phyloP scores from a whole-genome alignment of 768 basidiomycete genomes.

The Cyclocybe aegerita region DNA sequence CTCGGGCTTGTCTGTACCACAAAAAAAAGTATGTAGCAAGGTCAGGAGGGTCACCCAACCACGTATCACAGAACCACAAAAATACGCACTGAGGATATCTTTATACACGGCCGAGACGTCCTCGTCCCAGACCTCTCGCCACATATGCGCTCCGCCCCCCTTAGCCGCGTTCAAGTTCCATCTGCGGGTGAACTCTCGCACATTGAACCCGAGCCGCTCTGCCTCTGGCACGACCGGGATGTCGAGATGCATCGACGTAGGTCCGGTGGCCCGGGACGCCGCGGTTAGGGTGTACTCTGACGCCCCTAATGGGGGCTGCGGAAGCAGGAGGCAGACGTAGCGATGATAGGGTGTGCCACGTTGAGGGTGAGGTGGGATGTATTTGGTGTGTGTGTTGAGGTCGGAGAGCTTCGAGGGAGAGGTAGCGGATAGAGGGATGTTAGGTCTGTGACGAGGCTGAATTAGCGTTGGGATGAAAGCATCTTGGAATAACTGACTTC shows the following conservation, averaged over 20 bases:
- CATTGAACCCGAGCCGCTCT: slow-evolving; percentile 61
- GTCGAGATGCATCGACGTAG: slow-evolving; percentile 37
- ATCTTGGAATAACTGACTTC: slow-evolving; percentile 48
- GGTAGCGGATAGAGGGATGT: slow-evolving; percentile 73
- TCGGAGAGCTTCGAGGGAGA: slow-evolving; percentile 38
- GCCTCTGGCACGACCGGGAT: slow-evolving; percentile 46
- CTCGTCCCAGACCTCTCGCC: slow-evolving; percentile 74
- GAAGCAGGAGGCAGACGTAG: slow-evolving; percentile 75
- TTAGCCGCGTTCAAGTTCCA: slow-evolving; percentile 51
- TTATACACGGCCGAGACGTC: slow-evolving; percentile 63
- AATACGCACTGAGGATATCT: slow-evolving; percentile 63
- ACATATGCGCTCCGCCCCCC: slow-evolving; percentile 83
- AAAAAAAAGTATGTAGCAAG: slow-evolving; percentile 10
- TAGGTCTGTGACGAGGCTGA: slow-evolving; percentile 53
- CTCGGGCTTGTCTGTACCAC: slow-evolving; percentile 39
- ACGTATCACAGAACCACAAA: slow-evolving; percentile 8
- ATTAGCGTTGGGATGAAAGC: slow-evolving; percentile 5
- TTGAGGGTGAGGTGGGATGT: slow-evolving; percentile 92
- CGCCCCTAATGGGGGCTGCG: slow-evolving; percentile 50
- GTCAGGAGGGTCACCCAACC: slow-evolving; percentile 13
- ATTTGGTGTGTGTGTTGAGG: slow-evolving; percentile 61
- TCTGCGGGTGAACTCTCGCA: slow-evolving; percentile 58
- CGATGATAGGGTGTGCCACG: slow-evolving; percentile 89
- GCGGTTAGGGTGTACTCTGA: slow-evolving; percentile 33
- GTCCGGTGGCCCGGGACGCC: slow-evolving; percentile 29